Evolutionary conservation across 768 basidiomycete species (phyloP), one percentile per base, ranked within the genome.

Genomic region (Gyrodon lividus): DNA sequence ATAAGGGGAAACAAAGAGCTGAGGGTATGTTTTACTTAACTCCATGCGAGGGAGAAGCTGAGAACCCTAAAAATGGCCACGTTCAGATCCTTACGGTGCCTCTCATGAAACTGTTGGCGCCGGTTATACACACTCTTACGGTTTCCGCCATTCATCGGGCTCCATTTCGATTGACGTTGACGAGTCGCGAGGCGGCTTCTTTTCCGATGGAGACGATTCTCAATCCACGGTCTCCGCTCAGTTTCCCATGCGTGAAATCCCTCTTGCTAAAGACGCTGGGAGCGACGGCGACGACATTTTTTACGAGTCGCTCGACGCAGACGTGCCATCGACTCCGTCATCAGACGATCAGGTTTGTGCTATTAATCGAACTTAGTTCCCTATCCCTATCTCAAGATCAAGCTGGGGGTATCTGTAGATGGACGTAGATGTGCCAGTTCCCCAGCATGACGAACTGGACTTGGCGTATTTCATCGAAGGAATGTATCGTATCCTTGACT

Each of bases 401-500:
- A 13, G 51, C n/a, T 51, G 23, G n/a, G n/a, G 16, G 39, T 2
- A 33, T 48, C 26, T 23, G 16, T 43, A 69, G 65, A 67, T 59
- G 52, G 57, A 57, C 33, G 17, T 56, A 9, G 57, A 64, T 9
- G 5, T 3, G 13, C 39, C 22, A 0, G 43, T 38, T 19, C 48
- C 30, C 1, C 52, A 54, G 24, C 46, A 13, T 3, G 56, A 64
- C 31, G 55, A 41, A 34, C 28, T 43, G 14, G 69, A 71, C 26
- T 41, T 69, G 44, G 54, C 52, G 8, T 46, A 45, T 48, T 70
- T 59, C 4, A 66, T 83, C 56, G 64, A 67, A 42, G 77, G 75
- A n/a, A 68, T 82, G 69, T 80, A 76, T 62, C 73, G 78, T 6
- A 70, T 83, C 30, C 67, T 83, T 5, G 81, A 83, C 45, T 66